Conservation (phyloP, 139 green algal species). For the Micromonas commoda region DNA sequence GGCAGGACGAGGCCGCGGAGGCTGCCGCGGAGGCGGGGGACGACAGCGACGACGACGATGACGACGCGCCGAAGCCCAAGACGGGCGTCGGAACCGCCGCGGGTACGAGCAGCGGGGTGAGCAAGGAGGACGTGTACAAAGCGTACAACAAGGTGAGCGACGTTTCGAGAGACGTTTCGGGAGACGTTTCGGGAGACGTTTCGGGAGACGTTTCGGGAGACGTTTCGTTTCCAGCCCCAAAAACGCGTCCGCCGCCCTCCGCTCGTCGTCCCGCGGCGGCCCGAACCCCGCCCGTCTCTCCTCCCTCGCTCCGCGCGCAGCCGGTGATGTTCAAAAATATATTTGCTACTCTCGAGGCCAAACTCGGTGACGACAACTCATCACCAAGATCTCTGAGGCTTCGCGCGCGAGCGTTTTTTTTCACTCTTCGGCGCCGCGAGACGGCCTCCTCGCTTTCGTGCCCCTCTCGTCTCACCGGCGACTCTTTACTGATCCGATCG, state of each 20-base stretch:
- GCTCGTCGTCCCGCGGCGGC: background rate
- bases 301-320: background rate
- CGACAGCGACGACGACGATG: slow-evolving; percentile 53
- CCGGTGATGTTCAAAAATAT: slow-evolving; percentile 25
- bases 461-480: too few relatives aligned
- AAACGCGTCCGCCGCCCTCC: too few relatives aligned
- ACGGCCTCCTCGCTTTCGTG: background rate
- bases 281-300: too few relatives aligned
- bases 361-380: slow-evolving; percentile 18
- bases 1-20: slow-evolving; percentile 58
- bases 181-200: background rate
- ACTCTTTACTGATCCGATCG: background rate
- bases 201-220: background rate
- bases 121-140: slow-evolving; percentile 76
- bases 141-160: slow-evolving; percentile 66
- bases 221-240: background rate
- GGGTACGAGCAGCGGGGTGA: slow-evolving; percentile 32
- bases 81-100: background rate
- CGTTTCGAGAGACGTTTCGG: background rate
- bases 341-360: slow-evolving; percentile 29
- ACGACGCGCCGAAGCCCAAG: slow-evolving; percentile 33
- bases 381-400: slow-evolving; percentile 30
- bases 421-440: background rate
- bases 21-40: slow-evolving; percentile 42
- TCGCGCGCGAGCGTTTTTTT: background rate